Evolutionary conservation across 1,284 basidiomycete species (phyloP), one percentile per base, ranked within the genome.

Genomic region (Mycena citricolor): DNA sequence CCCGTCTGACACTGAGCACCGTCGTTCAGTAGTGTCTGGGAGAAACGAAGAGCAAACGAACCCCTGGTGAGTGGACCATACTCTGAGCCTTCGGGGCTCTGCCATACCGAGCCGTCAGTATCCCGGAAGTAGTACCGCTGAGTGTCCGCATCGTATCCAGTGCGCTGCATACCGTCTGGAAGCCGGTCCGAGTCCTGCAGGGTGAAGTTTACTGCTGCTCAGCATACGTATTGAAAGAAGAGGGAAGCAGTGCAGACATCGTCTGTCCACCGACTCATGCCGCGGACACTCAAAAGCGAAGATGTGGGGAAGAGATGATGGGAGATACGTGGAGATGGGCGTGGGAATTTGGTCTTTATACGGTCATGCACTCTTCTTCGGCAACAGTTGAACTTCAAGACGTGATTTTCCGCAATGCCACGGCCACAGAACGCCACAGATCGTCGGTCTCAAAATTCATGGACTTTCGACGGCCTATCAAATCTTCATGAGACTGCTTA

Each of bases 191-290:
- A 29, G 39, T 81, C 78, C 77, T 79, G 40, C n/a, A n/a, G n/a
- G n/a, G n/a, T n/a, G 36, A 6, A 43, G 4, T 22, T 36, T 7
- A 23, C 8, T 14, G 33, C n/a, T 36, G 32, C 22, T 19, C 13
- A 46, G 20, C 30, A 36, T n/a, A 36, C 24, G 16, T 6, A 34
- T 21, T 21, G 26, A 51, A 32, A 51, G 46, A 17, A 43, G 38
- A 40, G 51, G 42, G 42, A 36, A 52, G 61, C 5, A 30, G 68
- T 76, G 54, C 76, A 73, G 53, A 78, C 77, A 51, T 75, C 72
- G 47, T 79, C 76, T 49, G 76, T 73, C 77, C 76, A 79, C 56
- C 76, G 76, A 42, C 74, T 74, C 74, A 76, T 76, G 28, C 19
- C 45, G 40, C 24, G 29, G 14, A 8, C n/a, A n/a, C n/a, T n/a